Conservation (phyloP, 2,329 filamentous ascomycete species). For the Blastomyces parvus region DNA sequence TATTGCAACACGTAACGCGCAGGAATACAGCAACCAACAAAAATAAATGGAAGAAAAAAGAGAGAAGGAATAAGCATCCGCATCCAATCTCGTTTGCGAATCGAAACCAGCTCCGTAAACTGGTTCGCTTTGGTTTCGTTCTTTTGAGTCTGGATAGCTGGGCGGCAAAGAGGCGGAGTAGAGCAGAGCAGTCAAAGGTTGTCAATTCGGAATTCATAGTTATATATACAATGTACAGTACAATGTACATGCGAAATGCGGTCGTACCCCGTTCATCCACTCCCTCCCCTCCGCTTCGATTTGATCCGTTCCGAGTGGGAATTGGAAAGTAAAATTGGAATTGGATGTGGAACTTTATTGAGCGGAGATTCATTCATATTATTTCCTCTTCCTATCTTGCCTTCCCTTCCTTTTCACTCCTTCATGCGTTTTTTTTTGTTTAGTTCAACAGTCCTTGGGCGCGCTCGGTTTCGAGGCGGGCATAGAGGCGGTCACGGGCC, state of each 20-base stretch:
- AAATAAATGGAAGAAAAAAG: neutral
- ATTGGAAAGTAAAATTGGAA: neutral
- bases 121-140: neutral
- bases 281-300: neutral
- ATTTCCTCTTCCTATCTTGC: neutral
- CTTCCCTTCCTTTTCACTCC: neutral
- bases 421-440: neutral
- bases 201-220: neutral
- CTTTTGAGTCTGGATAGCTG: neutral
- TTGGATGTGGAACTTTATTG: neutral
- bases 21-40: neutral
- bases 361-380: neutral
- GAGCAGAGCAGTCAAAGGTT: neutral
- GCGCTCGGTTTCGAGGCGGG: conserved; percentile 54
- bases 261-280: neutral
- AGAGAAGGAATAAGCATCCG: neutral
- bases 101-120: neutral
- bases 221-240: neutral
- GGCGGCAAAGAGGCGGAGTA: neutral
- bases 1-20: neutral
- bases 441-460: conserved; percentile 24
- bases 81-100: neutral
- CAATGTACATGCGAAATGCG: neutral
- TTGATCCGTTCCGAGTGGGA: neutral
- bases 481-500: conserved; percentile 54